Conservation (phyloP, 1,139 yeast species). For the Insectozyma bohioensis region DNA sequence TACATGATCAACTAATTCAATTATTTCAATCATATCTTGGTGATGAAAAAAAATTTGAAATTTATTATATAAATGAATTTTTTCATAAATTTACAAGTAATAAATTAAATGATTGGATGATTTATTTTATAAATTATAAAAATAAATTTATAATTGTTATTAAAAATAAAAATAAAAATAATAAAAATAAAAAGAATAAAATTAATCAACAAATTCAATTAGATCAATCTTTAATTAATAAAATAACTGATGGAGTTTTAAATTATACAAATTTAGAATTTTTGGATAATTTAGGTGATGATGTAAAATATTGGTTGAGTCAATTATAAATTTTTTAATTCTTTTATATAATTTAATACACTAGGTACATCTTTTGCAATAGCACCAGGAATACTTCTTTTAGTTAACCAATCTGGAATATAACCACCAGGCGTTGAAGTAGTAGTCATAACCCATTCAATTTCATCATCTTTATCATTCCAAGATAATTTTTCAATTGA, state of each 20-base stretch:
- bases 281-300: constrained; percentile 45
- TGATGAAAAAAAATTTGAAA: neutral
- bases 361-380: constrained; percentile 69
- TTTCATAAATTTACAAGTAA: constrained; percentile 45
- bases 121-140: constrained; percentile 36
- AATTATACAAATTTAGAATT: constrained; percentile 36
- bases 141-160: constrained; percentile 36
- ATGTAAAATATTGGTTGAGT: constrained; percentile 45
- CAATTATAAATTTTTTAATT: neutral
- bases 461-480: constrained; percentile 29
- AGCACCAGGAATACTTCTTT: constrained; percentile 52
- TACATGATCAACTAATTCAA: constrained; percentile 41
- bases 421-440: constrained; percentile 66
- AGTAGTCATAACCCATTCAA: constrained; percentile 64
- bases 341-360: constrained; percentile 50
- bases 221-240: constrained; percentile 14
- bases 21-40: too few species aligned
- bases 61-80: constrained; percentile 32
- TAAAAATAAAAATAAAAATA: constrained; percentile 33
- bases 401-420: constrained; percentile 64
- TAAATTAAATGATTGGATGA: constrained; percentile 45
- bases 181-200: constrained; percentile 4
- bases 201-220: constrained; percentile 1
- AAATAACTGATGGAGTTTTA: constrained; percentile 24
- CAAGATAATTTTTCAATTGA: constrained; percentile 56